Conservation (phyloP, 2,329 filamentous ascomycete species). For the Talaromyces sp. region DNA sequence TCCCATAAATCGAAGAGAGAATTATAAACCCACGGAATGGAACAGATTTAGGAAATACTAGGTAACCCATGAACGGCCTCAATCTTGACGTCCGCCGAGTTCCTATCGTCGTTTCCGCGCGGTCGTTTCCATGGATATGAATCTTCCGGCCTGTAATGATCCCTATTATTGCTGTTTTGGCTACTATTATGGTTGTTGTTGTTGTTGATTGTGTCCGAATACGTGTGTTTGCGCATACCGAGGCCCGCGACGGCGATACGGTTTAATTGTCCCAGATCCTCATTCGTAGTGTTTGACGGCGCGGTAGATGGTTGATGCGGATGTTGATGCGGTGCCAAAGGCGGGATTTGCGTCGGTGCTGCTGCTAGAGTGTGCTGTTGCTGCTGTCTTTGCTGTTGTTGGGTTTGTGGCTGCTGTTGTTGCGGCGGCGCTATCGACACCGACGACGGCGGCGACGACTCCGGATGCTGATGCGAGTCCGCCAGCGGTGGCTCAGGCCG, state of each 20-base stretch:
- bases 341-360: slow-evolving; percentile 13
- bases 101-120: neutral
- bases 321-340: slow-evolving; percentile 19
- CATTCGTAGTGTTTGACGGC: slow-evolving; percentile 24
- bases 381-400: slow-evolving; percentile 12
- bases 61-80: neutral
- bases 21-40: no score
- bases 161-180: neutral
- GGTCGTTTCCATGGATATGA: slow-evolving; percentile 5
- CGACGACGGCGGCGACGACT: neutral
- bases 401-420: neutral
- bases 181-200: neutral
- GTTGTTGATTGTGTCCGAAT: neutral
- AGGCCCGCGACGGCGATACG: slow-evolving; percentile 44
- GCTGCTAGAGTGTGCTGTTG: slow-evolving; percentile 25
- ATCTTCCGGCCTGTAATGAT: neutral
- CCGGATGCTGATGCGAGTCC: slow-evolving; percentile 14
- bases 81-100: neutral
- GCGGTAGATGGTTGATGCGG: slow-evolving; percentile 16
- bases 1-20: neutral
- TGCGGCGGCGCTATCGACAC: neutral
- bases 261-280: slow-evolving; percentile 43
- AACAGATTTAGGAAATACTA: neutral
- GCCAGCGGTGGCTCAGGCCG: slow-evolving; percentile 36
- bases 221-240: slow-evolving; percentile 38